These are phyloP conservation scores for Talaromyces atroroseus DNA, from an alignment of 2,329 filamentous ascomycete species.

Conservation along the genomic window DNA sequence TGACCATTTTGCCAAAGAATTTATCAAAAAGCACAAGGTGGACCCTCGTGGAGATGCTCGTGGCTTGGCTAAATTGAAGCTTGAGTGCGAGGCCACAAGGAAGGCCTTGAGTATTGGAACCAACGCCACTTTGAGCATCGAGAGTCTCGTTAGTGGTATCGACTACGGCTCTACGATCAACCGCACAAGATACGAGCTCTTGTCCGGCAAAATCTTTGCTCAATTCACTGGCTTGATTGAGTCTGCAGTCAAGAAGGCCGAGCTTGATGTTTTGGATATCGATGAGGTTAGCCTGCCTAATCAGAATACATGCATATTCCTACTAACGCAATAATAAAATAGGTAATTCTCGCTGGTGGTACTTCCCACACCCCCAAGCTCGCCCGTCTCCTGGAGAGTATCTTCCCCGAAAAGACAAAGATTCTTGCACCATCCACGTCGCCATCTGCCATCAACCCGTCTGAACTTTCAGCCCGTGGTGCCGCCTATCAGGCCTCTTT, in stretches of 20 bases:
- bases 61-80: slow-evolving; percentile 83
- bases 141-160: slow-evolving; percentile 80
- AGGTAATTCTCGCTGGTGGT: slow-evolving; percentile 84
- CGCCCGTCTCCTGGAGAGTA: slow-evolving; percentile 67
- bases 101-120: slow-evolving; percentile 83
- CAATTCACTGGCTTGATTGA: slow-evolving; percentile 83
- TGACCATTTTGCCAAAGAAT: slow-evolving; percentile 97
- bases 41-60: slow-evolving; percentile 79
- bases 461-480: slow-evolving; percentile 80
- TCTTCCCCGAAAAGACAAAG: slow-evolving; percentile 75
- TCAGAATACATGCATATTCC: neutral
- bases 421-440: slow-evolving; percentile 80
- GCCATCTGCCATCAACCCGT: slow-evolving; percentile 79
- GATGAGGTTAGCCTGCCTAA: slow-evolving; percentile 55
- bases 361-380: slow-evolving; percentile 92
- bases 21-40: slow-evolving; percentile 90
- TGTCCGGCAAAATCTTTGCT: slow-evolving; percentile 78
- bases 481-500: slow-evolving; percentile 93
- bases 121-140: slow-evolving; percentile 87
- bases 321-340: slow-evolving; percentile 1
- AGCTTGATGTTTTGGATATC: slow-evolving; percentile 84
- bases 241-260: slow-evolving; percentile 83
- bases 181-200: slow-evolving; percentile 84
- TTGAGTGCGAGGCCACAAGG: slow-evolving; percentile 87
- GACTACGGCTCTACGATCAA: slow-evolving; percentile 93